These are phyloP conservation scores for Cladosporium sp. DNA, from an alignment of 2,329 filamentous ascomycete species.

Conservation along the genomic window DNA sequence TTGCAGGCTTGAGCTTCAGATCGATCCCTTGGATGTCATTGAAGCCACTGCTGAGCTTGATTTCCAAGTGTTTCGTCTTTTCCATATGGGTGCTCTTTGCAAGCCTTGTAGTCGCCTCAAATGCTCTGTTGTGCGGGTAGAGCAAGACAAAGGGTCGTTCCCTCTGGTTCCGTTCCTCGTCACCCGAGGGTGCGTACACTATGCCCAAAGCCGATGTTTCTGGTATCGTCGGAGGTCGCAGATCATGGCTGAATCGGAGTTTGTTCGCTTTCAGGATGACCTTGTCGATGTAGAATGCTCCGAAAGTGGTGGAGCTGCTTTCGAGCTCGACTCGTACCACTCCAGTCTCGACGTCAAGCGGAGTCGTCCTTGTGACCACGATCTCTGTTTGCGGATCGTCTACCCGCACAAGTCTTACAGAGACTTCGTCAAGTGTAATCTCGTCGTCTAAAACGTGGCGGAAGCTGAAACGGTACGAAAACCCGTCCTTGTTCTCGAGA, in stretches of 20 bases:
- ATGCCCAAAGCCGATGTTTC: slow-evolving; percentile 8
- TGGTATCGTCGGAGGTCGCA: slow-evolving; percentile 37
- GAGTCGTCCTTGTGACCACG: slow-evolving; percentile 53
- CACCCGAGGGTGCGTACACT: slow-evolving; percentile 8
- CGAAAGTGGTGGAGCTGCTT: slow-evolving; percentile 59
- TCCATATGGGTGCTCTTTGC: slow-evolving; percentile 74
- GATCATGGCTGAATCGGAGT: slow-evolving; percentile 62
- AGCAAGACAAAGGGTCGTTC: slow-evolving; percentile 54
- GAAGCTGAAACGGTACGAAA: slow-evolving; percentile 64
- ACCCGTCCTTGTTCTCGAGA: slow-evolving; percentile 65
- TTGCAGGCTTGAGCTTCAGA: slow-evolving; percentile 54
- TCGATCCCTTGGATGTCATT: slow-evolving; percentile 56
- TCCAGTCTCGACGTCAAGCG: slow-evolving; percentile 52
- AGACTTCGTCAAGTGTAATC: slow-evolving; percentile 62
- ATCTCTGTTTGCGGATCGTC: slow-evolving; percentile 62
- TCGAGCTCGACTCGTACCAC: slow-evolving; percentile 49
- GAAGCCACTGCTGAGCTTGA: slow-evolving; percentile 69
- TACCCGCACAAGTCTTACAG: slow-evolving; percentile 58
- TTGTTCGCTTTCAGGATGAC: slow-evolving; percentile 63
- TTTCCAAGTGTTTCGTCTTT: slow-evolving; percentile 69
- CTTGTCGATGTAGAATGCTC: slow-evolving; percentile 70
- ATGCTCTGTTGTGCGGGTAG: slow-evolving; percentile 65
- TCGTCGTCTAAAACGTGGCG: slow-evolving; percentile 69
- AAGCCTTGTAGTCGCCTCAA: slow-evolving; percentile 64
- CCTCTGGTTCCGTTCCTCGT: slow-evolving; percentile 12